Percentiles rank a stretch among this genome's conserved stretches.
phyloP scores from a whole-genome alignment of 2,329 filamentous ascomycete genomes.

The Escovopsis weberi region DNA sequence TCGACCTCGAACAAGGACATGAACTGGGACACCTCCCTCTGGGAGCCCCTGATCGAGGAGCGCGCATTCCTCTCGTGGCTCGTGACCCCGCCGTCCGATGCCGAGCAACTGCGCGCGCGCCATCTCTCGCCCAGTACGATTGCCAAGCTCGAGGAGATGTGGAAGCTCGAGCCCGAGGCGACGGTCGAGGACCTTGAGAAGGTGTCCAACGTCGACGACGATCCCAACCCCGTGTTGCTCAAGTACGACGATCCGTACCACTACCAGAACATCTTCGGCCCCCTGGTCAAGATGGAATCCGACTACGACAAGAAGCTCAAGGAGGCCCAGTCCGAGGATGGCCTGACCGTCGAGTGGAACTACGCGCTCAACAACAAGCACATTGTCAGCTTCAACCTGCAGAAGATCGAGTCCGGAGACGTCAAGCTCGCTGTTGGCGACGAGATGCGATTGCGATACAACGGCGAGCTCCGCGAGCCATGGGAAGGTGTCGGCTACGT shows the following conservation, averaged over 20 bases:
- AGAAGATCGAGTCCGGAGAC: slow-evolving; percentile 93
- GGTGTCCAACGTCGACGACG: slow-evolving; percentile 80
- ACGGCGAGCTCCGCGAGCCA: slow-evolving; percentile 74
- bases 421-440: slow-evolving; percentile 96
- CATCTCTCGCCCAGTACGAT: slow-evolving; percentile 91
- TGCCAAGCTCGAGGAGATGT: slow-evolving; percentile 91
- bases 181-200: slow-evolving; percentile 89
- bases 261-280: slow-evolving; percentile 97
- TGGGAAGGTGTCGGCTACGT: slow-evolving; percentile 99
- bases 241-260: slow-evolving; percentile 96
- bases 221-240: slow-evolving; percentile 80
- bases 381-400: slow-evolving; percentile 84
- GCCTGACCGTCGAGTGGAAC: slow-evolving; percentile 88
- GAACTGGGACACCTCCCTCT: slow-evolving; percentile 97
- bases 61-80: slow-evolving; percentile 92
- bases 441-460: slow-evolving; percentile 96
- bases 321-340: slow-evolving; percentile 93
- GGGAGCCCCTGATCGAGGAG: slow-evolving; percentile 95
- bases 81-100: slow-evolving; percentile 74
- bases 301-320: slow-evolving; percentile 99
- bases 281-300: slow-evolving; percentile 95
- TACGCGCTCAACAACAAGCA: slow-evolving; percentile 95
- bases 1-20: slow-evolving; percentile 96
- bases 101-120: slow-evolving; percentile 87
- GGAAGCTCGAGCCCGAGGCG: slow-evolving; percentile 86